phyloP scores from a whole-genome alignment of 225 moss, liverwort and hornwort species.

The Anthoceros angustus region DNA sequence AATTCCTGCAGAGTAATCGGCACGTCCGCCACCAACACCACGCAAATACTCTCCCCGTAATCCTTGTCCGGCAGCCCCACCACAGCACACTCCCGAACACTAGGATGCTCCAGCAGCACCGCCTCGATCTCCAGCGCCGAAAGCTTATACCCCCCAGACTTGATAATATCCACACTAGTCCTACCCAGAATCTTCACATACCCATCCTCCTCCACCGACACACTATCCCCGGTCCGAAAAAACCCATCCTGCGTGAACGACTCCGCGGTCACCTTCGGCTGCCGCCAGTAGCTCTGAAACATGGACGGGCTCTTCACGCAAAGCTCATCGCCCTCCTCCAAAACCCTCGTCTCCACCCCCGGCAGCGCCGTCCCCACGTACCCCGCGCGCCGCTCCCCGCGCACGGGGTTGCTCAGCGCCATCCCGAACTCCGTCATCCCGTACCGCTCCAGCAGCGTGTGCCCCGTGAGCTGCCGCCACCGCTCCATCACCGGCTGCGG shows the following conservation, averaged over 20 bases:
- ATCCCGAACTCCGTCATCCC: slow-evolving; percentile 99
- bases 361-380: slow-evolving; percentile 68
- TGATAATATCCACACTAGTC: slow-evolving; percentile 50
- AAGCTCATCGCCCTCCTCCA: slow-evolving; percentile 37
- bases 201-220: not conserved
- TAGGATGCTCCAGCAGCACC: slow-evolving; percentile 46
- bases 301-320: slow-evolving; percentile 68
- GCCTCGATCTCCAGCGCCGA: slow-evolving; percentile 53
- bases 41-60: slow-evolving; percentile 42
- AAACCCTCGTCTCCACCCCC: slow-evolving; percentile 52
- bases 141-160: slow-evolving; percentile 55
- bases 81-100: slow-evolving; percentile 47
- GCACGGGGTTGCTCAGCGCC: slow-evolving; percentile 73
- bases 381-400: slow-evolving; percentile 70
- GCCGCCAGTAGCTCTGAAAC: slow-evolving; percentile 80
- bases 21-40: slow-evolving; percentile 36
- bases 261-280: slow-evolving; percentile 41
- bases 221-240: not conserved
- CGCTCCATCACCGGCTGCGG: slow-evolving; percentile 90
- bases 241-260: not conserved
- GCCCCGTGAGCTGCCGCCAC: slow-evolving; percentile 61
- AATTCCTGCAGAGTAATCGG: slow-evolving; percentile 26
- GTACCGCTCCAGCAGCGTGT: slow-evolving; percentile 80
- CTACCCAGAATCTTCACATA: slow-evolving; percentile 6
- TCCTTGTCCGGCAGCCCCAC: slow-evolving; percentile 39